phyloP scores from a whole-genome alignment of 73 alveolate species.

The Symbiodinium natans region DNA sequence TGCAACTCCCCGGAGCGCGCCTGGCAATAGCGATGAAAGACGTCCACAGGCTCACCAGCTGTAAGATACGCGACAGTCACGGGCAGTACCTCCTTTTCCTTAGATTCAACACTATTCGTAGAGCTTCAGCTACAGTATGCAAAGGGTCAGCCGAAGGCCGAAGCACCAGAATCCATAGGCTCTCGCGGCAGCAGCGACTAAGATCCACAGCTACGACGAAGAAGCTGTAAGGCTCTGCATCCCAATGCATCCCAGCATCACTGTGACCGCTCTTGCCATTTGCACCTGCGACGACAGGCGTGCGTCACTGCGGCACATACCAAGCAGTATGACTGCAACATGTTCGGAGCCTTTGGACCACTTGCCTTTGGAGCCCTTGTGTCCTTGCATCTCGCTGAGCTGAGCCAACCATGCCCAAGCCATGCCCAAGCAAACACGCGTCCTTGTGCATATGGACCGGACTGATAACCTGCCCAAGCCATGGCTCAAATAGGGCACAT shows the following conservation, averaged over 20 bases:
- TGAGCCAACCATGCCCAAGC: not conserved
- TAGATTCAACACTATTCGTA: too few relatives aligned
- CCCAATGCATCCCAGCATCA: not conserved
- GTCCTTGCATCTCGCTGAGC: not conserved
- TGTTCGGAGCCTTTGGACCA: conserved; percentile 11
- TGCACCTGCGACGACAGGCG: not conserved
- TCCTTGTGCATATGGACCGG: not conserved
- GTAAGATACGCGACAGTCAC: not conserved
- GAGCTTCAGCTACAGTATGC: too few relatives aligned
- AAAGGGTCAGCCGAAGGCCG: too few relatives aligned
- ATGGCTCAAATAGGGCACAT: not conserved
- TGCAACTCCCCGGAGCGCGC: too few relatives aligned
- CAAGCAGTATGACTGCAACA: not conserved
- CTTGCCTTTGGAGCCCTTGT: conserved; percentile 23
- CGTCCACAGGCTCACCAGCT: conserved; percentile 10
- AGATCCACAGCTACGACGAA: too few relatives aligned
- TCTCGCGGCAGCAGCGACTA: too few relatives aligned
- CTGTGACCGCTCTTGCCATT: not conserved
- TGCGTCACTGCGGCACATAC: not conserved
- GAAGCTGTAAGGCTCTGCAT: not conserved
- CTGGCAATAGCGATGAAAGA: conserved; percentile 17
- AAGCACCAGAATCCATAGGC: too few relatives aligned
- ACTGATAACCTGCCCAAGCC: not conserved
- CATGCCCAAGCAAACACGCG: not conserved
- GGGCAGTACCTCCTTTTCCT: not conserved